These are phyloP conservation scores for Xylaria venustula DNA, from an alignment of 495 filamentous ascomycete species.

Conservation along the genomic window DNA sequence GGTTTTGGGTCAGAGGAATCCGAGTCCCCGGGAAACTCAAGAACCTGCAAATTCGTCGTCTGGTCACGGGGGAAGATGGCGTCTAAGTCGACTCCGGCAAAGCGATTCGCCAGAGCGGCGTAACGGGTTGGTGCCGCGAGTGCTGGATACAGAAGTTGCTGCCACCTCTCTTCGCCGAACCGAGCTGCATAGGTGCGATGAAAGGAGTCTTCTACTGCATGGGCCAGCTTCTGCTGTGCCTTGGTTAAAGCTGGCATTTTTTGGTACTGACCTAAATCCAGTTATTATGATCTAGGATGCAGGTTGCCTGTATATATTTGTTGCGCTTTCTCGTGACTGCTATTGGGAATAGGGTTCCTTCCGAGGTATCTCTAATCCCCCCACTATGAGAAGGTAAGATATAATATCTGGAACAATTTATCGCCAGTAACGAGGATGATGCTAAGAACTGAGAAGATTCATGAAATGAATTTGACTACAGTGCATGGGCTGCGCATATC, in stretches of 20 bases:
- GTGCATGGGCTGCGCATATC: too few relatives aligned
- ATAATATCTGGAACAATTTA: background rate
- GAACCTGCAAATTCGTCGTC: background rate
- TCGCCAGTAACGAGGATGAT: background rate
- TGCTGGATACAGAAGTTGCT: slow-evolving; percentile 10
- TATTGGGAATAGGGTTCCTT: too few relatives aligned
- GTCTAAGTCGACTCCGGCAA: background rate
- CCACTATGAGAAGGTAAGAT: too few relatives aligned
- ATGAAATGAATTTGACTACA: background rate
- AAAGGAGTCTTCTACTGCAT: slow-evolving; percentile 15
- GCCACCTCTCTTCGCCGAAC: slow-evolving; percentile 12
- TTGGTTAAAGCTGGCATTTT: slow-evolving; percentile 17
- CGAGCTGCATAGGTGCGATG: slow-evolving; percentile 4
- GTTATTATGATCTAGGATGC: too few relatives aligned
- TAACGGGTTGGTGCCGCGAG: slow-evolving; percentile 11
- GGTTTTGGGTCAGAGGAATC: background rate
- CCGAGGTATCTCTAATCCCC: too few relatives aligned
- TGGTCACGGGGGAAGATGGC: background rate
- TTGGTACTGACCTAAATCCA: background rate
- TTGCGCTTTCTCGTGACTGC: too few relatives aligned
- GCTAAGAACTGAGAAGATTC: background rate
- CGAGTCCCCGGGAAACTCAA: background rate
- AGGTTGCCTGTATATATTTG: too few relatives aligned
- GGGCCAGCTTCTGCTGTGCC: slow-evolving; percentile 11
- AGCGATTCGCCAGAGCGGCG: slow-evolving; percentile 13